phyloP scores from a whole-genome alignment of 208 protist species.

The Crithidia mellificae region DNA sequence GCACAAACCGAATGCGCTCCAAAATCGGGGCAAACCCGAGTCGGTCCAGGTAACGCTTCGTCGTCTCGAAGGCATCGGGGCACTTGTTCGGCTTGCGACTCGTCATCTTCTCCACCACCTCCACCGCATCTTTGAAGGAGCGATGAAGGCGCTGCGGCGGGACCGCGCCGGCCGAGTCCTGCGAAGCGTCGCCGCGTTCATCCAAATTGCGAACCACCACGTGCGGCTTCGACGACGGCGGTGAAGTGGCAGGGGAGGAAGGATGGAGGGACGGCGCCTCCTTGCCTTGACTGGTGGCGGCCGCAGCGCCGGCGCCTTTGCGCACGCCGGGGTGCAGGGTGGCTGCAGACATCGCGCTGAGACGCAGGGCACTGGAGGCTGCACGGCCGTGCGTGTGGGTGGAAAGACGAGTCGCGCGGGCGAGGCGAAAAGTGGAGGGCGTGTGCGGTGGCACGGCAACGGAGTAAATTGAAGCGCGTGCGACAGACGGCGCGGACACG shows the following conservation, averaged over 20 bases:
- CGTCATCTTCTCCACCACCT: constrained; percentile 55
- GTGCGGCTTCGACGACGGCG: neutral
- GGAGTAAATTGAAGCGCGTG: too few species aligned
- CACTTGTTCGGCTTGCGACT: constrained; percentile 37
- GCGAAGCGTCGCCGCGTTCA: constrained; percentile 14
- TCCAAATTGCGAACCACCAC: constrained; percentile 24
- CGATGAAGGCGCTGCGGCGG: constrained; percentile 29
- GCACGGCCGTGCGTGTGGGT: too few species aligned
- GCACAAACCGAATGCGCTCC: constrained; percentile 92
- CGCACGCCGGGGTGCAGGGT: constrained; percentile 38
- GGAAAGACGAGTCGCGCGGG: too few species aligned
- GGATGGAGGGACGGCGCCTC: neutral
- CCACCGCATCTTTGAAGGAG: constrained; percentile 67
- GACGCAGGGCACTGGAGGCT: neutral
- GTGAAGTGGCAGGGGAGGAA: neutral
- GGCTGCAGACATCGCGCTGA: constrained; percentile 24
- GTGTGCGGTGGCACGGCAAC: too few species aligned
- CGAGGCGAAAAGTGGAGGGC: too few species aligned
- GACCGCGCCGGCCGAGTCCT: neutral
- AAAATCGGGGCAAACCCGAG: constrained; percentile 93
- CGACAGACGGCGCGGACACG: too few species aligned
- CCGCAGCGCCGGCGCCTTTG: neutral
- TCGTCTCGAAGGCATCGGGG: constrained; percentile 92
- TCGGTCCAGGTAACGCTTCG: constrained; percentile 55
- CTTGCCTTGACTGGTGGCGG: neutral